Evolutionary conservation across 345 rosid species (phyloP).

Genomic region (Salix caprea): DNA sequence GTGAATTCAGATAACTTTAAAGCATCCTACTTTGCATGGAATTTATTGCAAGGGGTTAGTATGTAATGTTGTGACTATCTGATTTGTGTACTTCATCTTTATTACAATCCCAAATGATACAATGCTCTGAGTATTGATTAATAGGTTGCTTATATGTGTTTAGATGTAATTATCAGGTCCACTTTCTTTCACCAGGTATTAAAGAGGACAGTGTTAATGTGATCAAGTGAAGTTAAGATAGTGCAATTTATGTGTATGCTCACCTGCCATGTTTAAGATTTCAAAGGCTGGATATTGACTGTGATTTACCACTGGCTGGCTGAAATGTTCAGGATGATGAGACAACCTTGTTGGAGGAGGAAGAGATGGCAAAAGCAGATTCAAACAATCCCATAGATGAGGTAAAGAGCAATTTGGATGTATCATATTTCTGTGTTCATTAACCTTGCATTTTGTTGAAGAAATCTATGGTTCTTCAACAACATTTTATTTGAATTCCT

Average conservation of each 20-base stretch:
- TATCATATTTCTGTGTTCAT: conserved; percentile 14
- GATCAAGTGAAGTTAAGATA: neutral
- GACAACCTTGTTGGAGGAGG: conserved; percentile 81
- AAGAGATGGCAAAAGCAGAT: conserved; percentile 79
- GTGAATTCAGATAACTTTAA: neutral
- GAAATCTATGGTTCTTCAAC: neutral
- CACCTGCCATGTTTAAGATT: neutral
- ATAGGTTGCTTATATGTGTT: neutral
- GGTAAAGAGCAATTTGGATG: conserved; percentile 38
- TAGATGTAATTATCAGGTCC: neutral
- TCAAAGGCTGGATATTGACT: neutral
- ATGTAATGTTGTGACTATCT: neutral
- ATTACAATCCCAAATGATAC: neutral
- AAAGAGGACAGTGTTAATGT: neutral
- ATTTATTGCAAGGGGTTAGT: neutral
- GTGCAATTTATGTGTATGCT: conserved; percentile 6
- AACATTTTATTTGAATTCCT: neutral
- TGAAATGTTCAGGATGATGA: conserved; percentile 74
- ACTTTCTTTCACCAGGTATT: neutral
- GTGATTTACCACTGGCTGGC: conserved; percentile 19
- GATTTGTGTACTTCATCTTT: neutral
- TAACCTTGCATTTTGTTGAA: conserved; percentile 9
- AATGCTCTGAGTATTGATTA: neutral
- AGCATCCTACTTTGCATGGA: neutral
- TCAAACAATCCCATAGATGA: conserved; percentile 57